Evolutionary conservation across 2,329 filamentous ascomycete species (phyloP), one percentile per base, ranked within the genome.

Genomic region (Arachnomyces sp.): DNA sequence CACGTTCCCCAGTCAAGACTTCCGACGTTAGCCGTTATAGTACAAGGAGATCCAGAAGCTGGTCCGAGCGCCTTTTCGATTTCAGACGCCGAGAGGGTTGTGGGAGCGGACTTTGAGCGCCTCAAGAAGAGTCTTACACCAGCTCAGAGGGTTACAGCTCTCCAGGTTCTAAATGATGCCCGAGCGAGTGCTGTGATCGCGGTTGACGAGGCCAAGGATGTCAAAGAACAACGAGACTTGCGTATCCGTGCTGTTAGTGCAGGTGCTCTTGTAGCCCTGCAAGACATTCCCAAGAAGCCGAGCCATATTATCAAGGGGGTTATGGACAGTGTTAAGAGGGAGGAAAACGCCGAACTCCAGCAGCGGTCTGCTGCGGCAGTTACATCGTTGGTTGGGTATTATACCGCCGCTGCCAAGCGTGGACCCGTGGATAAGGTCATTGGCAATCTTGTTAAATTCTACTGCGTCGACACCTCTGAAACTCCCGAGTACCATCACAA

Each of bases 241-340:
- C 84, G 92, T 29, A 84, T 98, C 59, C 82, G 81, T 58, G 86
- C 92, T 12, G 84, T 86, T 5, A 86, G 88, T 14, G 87, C 90
- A 8, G 87, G 86, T 48, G 89, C 89, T 8, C 68, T 96, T 42
- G 84, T 98, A 36, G 84, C 88, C n/a, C 81, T 96, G 66, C 79
- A 81, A 43, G 75, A 84, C 21, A 74, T 95, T 7, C 90, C 93
- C 0, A 96, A 95, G 75, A 96, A 94, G 60, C 88, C 90, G 7
- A 88, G 86, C 46, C 78, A 82, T 13, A 79, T 95, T 9, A 98
- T 98, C 66, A 95, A 95, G 65, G 86, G 82, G 2, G 85, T 98
- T 63, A 98, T 98, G 92, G 92, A 98, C 61, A 96, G 90, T 55
- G 78, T 98, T 56, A 98, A 96, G 65, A 82, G 80, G 29, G 93